phyloP scores from a whole-genome alignment of 1,284 basidiomycete species.

The Ceratobasidium sp. region DNA sequence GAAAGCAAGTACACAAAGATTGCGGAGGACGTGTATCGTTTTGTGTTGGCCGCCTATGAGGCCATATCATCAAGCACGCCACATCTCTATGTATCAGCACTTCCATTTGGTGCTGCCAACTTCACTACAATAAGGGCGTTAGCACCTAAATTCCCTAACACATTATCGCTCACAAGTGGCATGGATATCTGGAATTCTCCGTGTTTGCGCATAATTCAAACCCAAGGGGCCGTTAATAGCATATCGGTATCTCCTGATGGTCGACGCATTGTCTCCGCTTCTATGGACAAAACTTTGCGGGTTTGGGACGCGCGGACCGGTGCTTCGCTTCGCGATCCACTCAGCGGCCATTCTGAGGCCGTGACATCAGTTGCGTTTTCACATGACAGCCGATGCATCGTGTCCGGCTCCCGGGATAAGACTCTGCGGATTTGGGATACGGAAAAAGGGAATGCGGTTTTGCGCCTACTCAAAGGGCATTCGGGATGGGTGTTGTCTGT shows the following conservation, averaged over 20 bases:
- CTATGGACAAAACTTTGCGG: conserved; percentile 8
- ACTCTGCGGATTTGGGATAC: too few relatives aligned
- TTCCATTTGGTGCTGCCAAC: conserved; percentile 10
- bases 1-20: neutral
- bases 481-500: neutral
- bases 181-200: neutral
- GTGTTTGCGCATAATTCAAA: neutral
- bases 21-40: neutral
- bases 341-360: too few relatives aligned
- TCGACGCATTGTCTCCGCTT: conserved; percentile 24
- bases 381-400: too few relatives aligned
- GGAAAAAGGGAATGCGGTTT: neutral
- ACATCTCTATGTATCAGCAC: conserved; percentile 28
- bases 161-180: neutral
- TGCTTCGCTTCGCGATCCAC: neutral
- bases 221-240: neutral
- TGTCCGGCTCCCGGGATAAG: too few relatives aligned
- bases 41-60: neutral
- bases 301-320: conserved; percentile 44
- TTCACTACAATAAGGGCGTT: neutral
- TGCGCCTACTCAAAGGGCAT: neutral
- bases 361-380: too few relatives aligned
- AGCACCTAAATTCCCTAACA: conserved; percentile 7
- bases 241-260: conserved; percentile 9
- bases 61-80: conserved; percentile 18